Percentiles rank a stretch among this genome's conserved stretches.
phyloP scores from a whole-genome alignment of 2,329 filamentous ascomycete species.

The Exutisphaerella laricina region DNA sequence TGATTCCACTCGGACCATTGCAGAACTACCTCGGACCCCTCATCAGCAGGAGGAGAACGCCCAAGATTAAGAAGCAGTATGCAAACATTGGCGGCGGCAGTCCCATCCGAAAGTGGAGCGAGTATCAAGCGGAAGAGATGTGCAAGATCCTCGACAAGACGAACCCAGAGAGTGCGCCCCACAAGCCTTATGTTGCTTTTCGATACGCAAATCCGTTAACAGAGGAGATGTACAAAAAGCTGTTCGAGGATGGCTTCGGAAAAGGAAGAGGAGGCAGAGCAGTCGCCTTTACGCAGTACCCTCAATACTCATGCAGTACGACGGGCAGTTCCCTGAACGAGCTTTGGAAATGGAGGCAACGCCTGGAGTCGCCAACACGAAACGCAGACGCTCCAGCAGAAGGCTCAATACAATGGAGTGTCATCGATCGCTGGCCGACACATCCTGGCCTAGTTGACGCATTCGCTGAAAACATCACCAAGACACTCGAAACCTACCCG shows the following conservation, averaged over 20 bases:
- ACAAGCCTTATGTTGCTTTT: conserved; percentile 97
- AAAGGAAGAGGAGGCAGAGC: conserved; percentile 84
- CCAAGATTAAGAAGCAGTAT: conserved; percentile 96
- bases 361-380: conserved; percentile 56
- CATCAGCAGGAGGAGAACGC: conserved; percentile 79
- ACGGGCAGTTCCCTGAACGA: conserved; percentile 96
- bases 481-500: conserved; percentile 76
- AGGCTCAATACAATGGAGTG: conserved; percentile 86
- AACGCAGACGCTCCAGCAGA: conserved; percentile 46
- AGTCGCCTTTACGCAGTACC: conserved; percentile 96
- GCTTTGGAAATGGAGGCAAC: conserved; percentile 92
- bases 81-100: conserved; percentile 94
- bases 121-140: conserved; percentile 90
- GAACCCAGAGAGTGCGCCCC: conserved; percentile 87
- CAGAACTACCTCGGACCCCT: conserved; percentile 87
- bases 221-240: conserved; percentile 80
- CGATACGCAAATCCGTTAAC: conserved; percentile 91
- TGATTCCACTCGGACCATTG: conserved; percentile 90
- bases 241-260: conserved; percentile 86
- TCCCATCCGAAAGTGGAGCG: conserved; percentile 96
- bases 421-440: conserved; percentile 96
- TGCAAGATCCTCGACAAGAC: conserved; percentile 92
- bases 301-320: conserved; percentile 96
- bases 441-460: conserved; percentile 86
- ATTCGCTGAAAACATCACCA: conserved; percentile 87